Evolutionary conservation across 768 basidiomycete species (phyloP).

Genomic region (Hygrophorus pudorinus): DNA sequence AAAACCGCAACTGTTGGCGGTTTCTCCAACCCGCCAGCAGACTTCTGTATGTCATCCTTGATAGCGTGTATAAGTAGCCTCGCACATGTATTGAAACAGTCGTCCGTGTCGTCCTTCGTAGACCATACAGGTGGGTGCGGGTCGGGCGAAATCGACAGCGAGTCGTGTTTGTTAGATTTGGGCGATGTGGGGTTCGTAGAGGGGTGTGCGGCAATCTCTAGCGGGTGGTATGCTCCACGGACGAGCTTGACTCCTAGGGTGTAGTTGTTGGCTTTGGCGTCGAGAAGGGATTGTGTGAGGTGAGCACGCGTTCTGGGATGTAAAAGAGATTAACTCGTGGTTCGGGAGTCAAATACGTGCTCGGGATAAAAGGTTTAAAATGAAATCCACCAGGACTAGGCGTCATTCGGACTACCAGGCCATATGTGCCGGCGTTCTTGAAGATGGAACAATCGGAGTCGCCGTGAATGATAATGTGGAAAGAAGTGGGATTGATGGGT

Average conservation of each 20-base stretch:
- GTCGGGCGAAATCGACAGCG: slow-evolving; percentile 48
- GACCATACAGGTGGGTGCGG: slow-evolving; percentile 56
- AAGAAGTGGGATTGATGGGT: no score
- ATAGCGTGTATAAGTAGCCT: slow-evolving; percentile 46
- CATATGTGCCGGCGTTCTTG: no score
- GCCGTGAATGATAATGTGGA: no score
- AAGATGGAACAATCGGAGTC: no score
- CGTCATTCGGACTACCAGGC: no score
- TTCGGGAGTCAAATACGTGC: no score
- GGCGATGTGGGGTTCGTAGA: slow-evolving; percentile 7
- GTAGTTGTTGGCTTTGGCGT: slow-evolving; percentile 58
- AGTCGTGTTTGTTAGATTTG: slow-evolving; percentile 8
- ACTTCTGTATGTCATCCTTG: slow-evolving; percentile 33
- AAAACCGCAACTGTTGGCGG: slow-evolving; percentile 44
- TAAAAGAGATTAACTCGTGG: neutral
- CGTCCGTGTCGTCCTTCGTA: slow-evolving; percentile 63
- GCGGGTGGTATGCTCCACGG: slow-evolving; percentile 82
- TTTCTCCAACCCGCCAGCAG: slow-evolving; percentile 1
- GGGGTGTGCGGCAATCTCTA: slow-evolving; percentile 50
- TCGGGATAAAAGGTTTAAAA: no score
- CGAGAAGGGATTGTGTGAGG: slow-evolving; percentile 50
- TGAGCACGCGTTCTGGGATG: slow-evolving; percentile 55
- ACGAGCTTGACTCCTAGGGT: slow-evolving; percentile 87
- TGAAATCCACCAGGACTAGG: no score
- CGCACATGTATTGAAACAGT: slow-evolving; percentile 57